Evolutionary conservation across 2,329 filamentous ascomycete genomes (phyloP), one percentile per base, ranked within the genome.

Genomic region (Fusarium heterosporum): DNA sequence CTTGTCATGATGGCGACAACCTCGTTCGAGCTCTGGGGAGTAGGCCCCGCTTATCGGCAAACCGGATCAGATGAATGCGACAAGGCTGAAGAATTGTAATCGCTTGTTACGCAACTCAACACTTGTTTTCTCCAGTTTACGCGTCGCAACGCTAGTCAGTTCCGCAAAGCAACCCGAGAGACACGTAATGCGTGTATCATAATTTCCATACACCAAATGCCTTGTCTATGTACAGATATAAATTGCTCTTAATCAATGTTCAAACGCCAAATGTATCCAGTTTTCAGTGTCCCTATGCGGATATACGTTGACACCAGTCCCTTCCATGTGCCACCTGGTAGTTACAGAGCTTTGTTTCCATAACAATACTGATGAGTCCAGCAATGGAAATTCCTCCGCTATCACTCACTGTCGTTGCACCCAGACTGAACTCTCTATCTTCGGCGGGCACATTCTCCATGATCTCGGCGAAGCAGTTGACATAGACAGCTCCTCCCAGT

Each of bases 391-490:
- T 97, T 0, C 96, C 95, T 0, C 83, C 94, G 39, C 92, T 96
- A 76, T 98, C 96, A 75, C 93, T 97, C 39, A 97, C 95, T 26
- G 91, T 96, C 4, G 93, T 96, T 0, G 94, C 95, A 0, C 92
- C 89, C 2, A 99, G 81, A 61, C 93, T 96, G 74, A 98, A 98
- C 79, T 99, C 96, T 8, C 95, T 86, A 52, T 97, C 93, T 30
- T 89, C 86, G 6, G 85, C 81, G 0, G 89, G 88, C 1, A 97
- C 89, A 8, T 89, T 89, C 72, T 97, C 93, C 76, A 93, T 90
- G 64, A 99, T 97, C 75, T 96, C 92, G 1, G 94, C 93, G 78
- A 98, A 99, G 0, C 94, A 97, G 73, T 95, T 97, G 61, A 98
- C 94, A 73, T 99, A 99, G 0, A 98, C 96, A 5, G 93, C 84